Evolutionary conservation across 202 grass and related monocot species (phyloP).

Genomic region (Alloteropsis angusta): DNA sequence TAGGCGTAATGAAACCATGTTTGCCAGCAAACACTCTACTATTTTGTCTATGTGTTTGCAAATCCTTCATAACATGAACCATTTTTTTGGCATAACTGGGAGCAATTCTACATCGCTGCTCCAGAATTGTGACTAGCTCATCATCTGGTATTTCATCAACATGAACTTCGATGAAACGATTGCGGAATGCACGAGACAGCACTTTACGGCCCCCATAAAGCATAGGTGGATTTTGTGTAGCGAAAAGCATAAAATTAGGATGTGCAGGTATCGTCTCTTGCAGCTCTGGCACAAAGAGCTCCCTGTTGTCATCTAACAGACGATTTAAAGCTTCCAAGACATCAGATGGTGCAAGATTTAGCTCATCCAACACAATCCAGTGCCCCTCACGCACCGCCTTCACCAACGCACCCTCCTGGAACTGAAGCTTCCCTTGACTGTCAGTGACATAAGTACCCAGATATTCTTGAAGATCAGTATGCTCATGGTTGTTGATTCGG

Average conservation of each 20-base stretch:
- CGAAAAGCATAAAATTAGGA: conserved; percentile 97
- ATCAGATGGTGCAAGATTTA: conserved; percentile 98
- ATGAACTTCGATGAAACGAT: conserved; percentile 89
- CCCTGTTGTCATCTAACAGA: conserved; percentile 92
- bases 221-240: conserved; percentile 88
- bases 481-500: conserved; percentile 97
- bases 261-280: conserved; percentile 76
- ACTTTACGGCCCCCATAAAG: conserved; percentile 90
- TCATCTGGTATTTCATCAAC: conserved; percentile 97
- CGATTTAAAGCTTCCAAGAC: conserved; percentile 95
- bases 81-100: conserved; percentile 65
- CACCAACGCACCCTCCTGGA: conserved; percentile 92
- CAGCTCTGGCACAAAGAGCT: conserved; percentile 87
- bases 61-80: conserved; percentile 89
- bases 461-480: conserved; percentile 98
- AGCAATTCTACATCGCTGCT: conserved; percentile 54
- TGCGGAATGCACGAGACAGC: conserved; percentile 87
- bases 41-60: conserved; percentile 74
- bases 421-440: conserved; percentile 67
- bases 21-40: conserved; percentile 96
- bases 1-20: conserved; percentile 93
- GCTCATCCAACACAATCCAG: conserved; percentile 97
- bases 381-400: conserved; percentile 90
- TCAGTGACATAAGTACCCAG: conserved; percentile 80
- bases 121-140: conserved; percentile 63